A percentile compares a stretch with the other conserved stretches of the same genome.
Evolutionary conservation across 2,329 filamentous ascomycete species (phyloP).

Genomic region (Hypoxylon sp.): DNA sequence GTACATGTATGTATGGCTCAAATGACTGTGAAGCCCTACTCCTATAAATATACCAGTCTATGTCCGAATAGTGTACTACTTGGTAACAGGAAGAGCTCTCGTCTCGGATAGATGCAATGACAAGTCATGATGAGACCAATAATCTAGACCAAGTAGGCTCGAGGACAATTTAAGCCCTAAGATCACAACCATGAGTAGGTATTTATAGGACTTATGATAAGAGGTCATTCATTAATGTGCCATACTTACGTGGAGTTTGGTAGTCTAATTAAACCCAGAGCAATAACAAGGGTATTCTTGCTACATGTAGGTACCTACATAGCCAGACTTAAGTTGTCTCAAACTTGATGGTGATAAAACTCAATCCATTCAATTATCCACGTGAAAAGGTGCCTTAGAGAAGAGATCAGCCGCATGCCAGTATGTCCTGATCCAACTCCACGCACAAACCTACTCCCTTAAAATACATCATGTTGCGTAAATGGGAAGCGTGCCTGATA

Average conservation of each 20-base stretch:
- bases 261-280: background rate
- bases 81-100: background rate
- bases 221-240: background rate
- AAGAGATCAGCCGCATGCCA: background rate
- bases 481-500: background rate
- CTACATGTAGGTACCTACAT: background rate
- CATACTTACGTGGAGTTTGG: background rate
- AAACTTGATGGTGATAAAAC: background rate
- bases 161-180: background rate
- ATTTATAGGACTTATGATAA: background rate
- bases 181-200: background rate
- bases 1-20: background rate
- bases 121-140: too few species aligned
- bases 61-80: background rate
- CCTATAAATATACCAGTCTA: background rate
- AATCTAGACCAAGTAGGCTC: background rate
- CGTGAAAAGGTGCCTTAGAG: background rate
- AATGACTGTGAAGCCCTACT: background rate
- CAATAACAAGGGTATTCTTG: background rate
- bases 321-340: background rate
- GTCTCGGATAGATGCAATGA: too few species aligned
- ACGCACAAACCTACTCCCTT: background rate
- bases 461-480: background rate
- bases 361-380: background rate
- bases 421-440: background rate